These are phyloP conservation scores for Prunella vulgaris DNA, from an alignment of 257 asterid genomes.

Conservation along the genomic window DNA sequence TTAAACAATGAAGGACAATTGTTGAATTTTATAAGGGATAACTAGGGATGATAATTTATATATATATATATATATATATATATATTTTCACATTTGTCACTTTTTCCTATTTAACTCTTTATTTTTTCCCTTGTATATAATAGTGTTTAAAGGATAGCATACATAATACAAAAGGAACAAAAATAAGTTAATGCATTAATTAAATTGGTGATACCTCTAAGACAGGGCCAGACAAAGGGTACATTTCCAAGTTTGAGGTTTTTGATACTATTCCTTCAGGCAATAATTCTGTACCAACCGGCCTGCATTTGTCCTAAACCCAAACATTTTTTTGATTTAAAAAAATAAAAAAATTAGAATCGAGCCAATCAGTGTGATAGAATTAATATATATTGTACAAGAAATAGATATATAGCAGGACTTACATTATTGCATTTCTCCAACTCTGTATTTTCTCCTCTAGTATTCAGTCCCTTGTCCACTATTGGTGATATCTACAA, in stretches of 20 bases:
- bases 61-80: no score
- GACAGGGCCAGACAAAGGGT: constrained; percentile 55
- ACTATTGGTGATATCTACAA: constrained; percentile 25
- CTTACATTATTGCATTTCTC: constrained; percentile 64
- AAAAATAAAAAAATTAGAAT: no score
- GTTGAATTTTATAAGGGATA: no score
- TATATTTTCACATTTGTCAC: no score
- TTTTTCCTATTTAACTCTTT: no score
- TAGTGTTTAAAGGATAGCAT: neutral
- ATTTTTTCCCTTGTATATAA: no score
- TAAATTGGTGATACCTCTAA: constrained; percentile 2
- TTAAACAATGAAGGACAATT: no score
- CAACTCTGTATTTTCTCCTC: constrained; percentile 12
- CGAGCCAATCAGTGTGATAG: no score
- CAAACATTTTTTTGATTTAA: no score
- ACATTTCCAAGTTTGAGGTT: constrained; percentile 70
- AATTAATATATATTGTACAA: no score
- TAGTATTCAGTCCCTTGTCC: constrained; percentile 9
- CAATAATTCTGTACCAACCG: constrained; percentile 60
- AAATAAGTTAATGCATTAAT: neutral
- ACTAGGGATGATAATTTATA: no score
- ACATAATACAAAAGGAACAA: neutral
- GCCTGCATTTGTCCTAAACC: constrained; percentile 60
- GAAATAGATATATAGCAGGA: neutral
- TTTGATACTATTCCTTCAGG: constrained; percentile 68